Base-by-base conservation (phyloP, 805 yeast genomes). In the Pichia ethanolica region DNA sequence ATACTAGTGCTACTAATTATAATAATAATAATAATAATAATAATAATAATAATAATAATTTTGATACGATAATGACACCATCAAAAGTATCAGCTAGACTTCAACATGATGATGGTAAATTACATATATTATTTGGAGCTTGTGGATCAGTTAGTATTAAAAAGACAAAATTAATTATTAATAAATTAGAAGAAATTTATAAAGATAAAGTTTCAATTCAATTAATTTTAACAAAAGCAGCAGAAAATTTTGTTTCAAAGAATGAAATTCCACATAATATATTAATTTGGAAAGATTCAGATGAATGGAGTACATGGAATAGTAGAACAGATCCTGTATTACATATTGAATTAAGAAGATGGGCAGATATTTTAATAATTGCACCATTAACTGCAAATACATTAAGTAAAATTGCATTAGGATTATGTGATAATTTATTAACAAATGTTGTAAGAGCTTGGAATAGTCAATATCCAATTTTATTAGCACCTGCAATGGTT, bases 301-400 rank as follows among this genome's bases (percentile, higher is more conserved):
- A 79, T 57, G 83, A 79, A 62, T 79, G 83, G 83, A 52, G 57
- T 12, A 59, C 67, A 14, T 79, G 83, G 83, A 69, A 70, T 56
- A 64, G 67, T 39, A 65, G 83, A 55, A 71, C 76, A 46, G 83
- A 79, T 59, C 83, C 83, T 5, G 83, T 79, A 46, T 67, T 79
- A 54, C 83, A 91, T 68, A 89, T 91, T 57, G 98, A 93, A 69
- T 72, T 91, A 52, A 81, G 98, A 52, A 81, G 96, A 55, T 91
- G 98, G 98, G 98, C 98, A 1, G 97, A 91, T 67, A 81, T 93
- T 40, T 73, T 93, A 44, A 77, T 93, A 26, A 85, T 91, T 41
- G 96, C 96, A n/a, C 99, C 99, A 12, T 71, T 91, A 56, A 84
- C 95, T 13, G 97, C 98, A 6, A 93, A 93, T 58, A 77, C 83